Evolutionary conservation across 495 filamentous ascomycete species (phyloP).

Genomic region (Ramalina intermedia): DNA sequence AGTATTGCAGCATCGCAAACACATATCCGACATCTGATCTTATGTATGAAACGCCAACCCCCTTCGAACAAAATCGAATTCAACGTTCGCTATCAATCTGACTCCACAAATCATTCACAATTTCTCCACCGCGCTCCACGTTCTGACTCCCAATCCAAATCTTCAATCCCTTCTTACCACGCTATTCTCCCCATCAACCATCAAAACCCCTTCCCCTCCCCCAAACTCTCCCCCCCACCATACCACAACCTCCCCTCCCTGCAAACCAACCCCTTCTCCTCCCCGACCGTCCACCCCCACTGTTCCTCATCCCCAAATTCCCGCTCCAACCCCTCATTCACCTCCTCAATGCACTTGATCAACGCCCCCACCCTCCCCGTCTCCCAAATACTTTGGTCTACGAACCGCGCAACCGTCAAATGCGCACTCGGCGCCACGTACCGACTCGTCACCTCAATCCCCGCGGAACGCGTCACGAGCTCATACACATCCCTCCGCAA

Average conservation of each 20-base stretch:
- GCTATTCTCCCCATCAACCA: neutral
- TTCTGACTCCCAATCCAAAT: no score
- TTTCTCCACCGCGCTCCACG: no score
- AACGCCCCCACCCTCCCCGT: constrained; percentile 38
- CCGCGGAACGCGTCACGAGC: constrained; percentile 33
- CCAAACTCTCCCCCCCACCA: constrained; percentile 54
- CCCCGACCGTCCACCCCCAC: constrained; percentile 58
- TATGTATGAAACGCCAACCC: no score
- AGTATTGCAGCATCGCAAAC: no score
- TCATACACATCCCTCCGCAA: constrained; percentile 65
- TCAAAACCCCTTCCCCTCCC: constrained; percentile 45
- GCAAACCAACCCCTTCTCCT: constrained; percentile 60
- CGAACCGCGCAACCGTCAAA: constrained; percentile 71
- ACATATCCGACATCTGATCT: no score
- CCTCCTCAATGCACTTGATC: constrained; percentile 52
- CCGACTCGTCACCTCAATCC: constrained; percentile 49
- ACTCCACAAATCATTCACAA: no score
- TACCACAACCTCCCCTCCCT: constrained; percentile 68
- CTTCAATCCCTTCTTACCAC: no score
- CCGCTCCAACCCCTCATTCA: constrained; percentile 55
- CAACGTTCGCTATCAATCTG: no score
- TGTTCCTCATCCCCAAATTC: constrained; percentile 51
- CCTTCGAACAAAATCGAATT: no score
- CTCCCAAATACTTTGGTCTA: constrained; percentile 33
- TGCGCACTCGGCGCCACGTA: constrained; percentile 83